phyloP scores from a whole-genome alignment of 768 basidiomycete species.

The Amanita pallidorosea region DNA sequence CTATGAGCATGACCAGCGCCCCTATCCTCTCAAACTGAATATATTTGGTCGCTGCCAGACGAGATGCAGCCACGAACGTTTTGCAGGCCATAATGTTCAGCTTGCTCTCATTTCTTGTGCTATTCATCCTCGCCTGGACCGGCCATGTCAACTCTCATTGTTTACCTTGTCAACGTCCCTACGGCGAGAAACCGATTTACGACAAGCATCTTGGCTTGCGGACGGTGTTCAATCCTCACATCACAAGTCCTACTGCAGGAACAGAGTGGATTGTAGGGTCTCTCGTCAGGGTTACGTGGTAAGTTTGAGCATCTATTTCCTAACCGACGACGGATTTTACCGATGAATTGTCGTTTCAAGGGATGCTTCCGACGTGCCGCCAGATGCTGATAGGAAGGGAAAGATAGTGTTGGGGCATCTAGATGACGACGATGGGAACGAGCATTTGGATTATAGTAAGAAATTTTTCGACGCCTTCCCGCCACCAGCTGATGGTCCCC shows the following conservation, averaged over 20 bases:
- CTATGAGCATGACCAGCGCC: not conserved
- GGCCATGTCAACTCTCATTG: constrained; percentile 15
- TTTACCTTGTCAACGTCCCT: constrained; percentile 17
- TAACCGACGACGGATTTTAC: constrained; percentile 2
- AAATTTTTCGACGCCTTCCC: not conserved
- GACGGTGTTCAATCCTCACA: constrained; percentile 29
- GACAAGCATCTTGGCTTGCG: constrained; percentile 11
- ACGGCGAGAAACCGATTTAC: constrained; percentile 7
- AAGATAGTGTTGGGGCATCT: constrained; percentile 34
- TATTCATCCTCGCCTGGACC: constrained; percentile 12
- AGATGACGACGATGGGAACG: constrained; percentile 23
- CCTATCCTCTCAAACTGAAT: not conserved
- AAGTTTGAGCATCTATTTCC: constrained; percentile 9
- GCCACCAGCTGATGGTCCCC: not conserved
- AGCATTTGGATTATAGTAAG: constrained; percentile 38
- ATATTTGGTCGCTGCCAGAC: not conserved
- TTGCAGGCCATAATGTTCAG: constrained; percentile 24
- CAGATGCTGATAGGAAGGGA: constrained; percentile 24
- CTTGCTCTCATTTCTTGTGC: constrained; percentile 10
- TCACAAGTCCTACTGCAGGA: constrained; percentile 24
- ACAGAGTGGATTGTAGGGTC: constrained; percentile 31
- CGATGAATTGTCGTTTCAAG: constrained; percentile 12
- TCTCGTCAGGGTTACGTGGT: constrained; percentile 34
- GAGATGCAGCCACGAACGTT: not conserved
- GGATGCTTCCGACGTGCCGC: constrained; percentile 25